Base-by-base conservation (phyloP, 345 rosid genomes). In the Bretschneidera sinensis region DNA sequence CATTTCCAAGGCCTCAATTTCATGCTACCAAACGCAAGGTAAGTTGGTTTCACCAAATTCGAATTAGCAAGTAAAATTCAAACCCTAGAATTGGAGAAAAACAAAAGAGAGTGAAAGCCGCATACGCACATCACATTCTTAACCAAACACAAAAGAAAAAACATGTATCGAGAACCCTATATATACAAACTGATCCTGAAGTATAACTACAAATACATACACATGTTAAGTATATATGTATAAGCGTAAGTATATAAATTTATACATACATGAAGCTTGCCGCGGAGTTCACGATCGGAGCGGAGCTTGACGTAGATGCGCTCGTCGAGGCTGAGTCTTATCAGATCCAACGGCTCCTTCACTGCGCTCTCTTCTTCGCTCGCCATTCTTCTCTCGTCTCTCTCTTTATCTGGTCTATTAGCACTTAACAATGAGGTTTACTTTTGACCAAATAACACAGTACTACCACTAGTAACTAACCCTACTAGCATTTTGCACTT, bases 251-350 rank as follows among this genome's bases (percentile, higher is more conserved):
- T 28, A 39, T 14, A 1, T 5, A 11, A 39, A 39, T 11, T 39
- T 5, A 39, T 39, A 64, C 73, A 21, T 63, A 88, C 99, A 70
- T 94, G 99, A 66, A 94, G 96, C 82, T 94, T 94, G 76, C 99
- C 99, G 52, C 99, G 96, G 68, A 95, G 99, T 62, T 95, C 99
- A 48, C 99, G 96, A 59, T 95, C 99, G 59, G 97, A 86, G 18
- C 99, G 88, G 75, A 95, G 97, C 87, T 95, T 95, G 75, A 95
- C 99, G 64, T 91, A 88, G 76, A 95, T 95, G 58, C 97, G 95
- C 81, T 95, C 99, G 68, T 95, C 99, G 56, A 95, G 96, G 70
- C 96, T 95, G 49, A 95, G 85, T 6, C 97, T 80, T 43, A 95
- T 95, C 54, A 95, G 91, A 85, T 95, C 99, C 84, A 95, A 69